Percentiles rank a stretch among this genome's conserved stretches.
These are phyloP conservation scores for Zychaea mexicana DNA, from an alignment of 371 early-diverging fungal species.

Conservation along the genomic window DNA sequence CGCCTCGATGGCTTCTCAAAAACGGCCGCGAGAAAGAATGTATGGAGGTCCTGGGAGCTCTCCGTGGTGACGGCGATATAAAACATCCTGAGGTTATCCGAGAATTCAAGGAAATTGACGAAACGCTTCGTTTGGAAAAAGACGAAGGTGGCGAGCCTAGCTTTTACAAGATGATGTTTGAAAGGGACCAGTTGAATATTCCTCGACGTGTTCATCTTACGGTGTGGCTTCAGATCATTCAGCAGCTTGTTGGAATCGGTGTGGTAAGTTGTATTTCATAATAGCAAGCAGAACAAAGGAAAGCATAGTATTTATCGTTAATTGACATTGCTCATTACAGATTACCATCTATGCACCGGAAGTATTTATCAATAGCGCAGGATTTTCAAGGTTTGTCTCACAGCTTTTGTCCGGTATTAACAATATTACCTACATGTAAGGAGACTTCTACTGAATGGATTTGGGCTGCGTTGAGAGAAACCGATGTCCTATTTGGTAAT, in stretches of 20 bases:
- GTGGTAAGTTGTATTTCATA: neutral
- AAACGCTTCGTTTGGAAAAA: conserved; percentile 25
- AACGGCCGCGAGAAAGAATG: conserved; percentile 36
- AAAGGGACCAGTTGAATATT: conserved; percentile 36
- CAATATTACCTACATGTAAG: conserved; percentile 34
- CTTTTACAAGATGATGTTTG: conserved; percentile 36
- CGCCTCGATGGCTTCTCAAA: conserved; percentile 39
- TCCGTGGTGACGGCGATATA: conserved; percentile 41
- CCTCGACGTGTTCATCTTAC: conserved; percentile 44
- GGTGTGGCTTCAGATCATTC: conserved; percentile 44
- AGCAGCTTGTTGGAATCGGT: conserved; percentile 39
- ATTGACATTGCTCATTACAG: neutral
- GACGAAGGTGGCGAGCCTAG: conserved; percentile 35
- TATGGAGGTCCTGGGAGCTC: conserved; percentile 35
- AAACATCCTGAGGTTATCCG: conserved; percentile 34
- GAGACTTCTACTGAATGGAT: too few relatives aligned
- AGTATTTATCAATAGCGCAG: conserved; percentile 28
- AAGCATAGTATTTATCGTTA: neutral
- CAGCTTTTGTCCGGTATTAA: conserved; percentile 43
- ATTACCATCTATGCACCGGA: conserved; percentile 45
- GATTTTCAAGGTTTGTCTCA: conserved; percentile 25
- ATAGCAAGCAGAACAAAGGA: neutral
- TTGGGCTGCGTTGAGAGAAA: too few relatives aligned
- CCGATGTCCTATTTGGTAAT: too few relatives aligned
- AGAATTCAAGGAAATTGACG: conserved; percentile 34